phyloP scores from a whole-genome alignment of 345 rosid genomes.

The Aquilaria yunnanensis region DNA sequence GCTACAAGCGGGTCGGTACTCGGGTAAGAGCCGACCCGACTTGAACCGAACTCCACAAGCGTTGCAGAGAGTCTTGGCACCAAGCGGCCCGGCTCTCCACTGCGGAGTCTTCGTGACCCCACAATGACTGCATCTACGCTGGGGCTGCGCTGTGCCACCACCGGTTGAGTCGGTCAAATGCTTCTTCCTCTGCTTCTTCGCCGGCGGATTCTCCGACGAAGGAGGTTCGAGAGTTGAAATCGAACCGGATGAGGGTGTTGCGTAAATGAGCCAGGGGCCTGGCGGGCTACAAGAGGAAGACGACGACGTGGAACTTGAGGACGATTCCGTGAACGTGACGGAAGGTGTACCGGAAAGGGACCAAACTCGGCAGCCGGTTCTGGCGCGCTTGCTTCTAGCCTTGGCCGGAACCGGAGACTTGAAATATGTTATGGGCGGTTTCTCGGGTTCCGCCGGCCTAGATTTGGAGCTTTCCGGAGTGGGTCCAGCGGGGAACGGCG shows the following conservation, averaged over 20 bases:
- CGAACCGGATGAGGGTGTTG: slow-evolving; percentile 9
- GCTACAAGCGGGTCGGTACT: slow-evolving; percentile 90
- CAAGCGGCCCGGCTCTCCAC: slow-evolving; percentile 91
- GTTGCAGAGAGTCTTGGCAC: slow-evolving; percentile 85
- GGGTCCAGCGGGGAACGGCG: slow-evolving; percentile 35
- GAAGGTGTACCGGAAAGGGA: slow-evolving; percentile 45
- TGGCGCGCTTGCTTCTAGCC: slow-evolving; percentile 74
- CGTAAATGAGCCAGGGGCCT: slow-evolving; percentile 21
- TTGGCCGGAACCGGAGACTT: slow-evolving; percentile 58
- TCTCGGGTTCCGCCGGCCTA: slow-evolving; percentile 18
- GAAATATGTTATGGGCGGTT: slow-evolving; percentile 19
- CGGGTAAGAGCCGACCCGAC: slow-evolving; percentile 86
- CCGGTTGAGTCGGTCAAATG: slow-evolving; percentile 9
- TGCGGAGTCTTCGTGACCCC: slow-evolving; percentile 93
- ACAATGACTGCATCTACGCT: slow-evolving; percentile 82
- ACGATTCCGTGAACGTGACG: slow-evolving; percentile 26
- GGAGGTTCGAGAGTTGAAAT: slow-evolving; percentile 12
- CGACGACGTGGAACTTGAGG: slow-evolving; percentile 40
- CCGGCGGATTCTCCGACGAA: slow-evolving; percentile 18
- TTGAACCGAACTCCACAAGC: slow-evolving; percentile 92
- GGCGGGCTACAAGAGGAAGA: slow-evolving; percentile 25
- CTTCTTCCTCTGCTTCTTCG: slow-evolving; percentile 32
- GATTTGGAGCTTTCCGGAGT: slow-evolving; percentile 21
- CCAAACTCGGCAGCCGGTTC: slow-evolving; percentile 56
- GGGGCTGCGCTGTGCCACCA: slow-evolving; percentile 15